These are phyloP conservation scores for Mycena galopus DNA, from an alignment of 768 basidiomycete species.

Conservation along the genomic window DNA sequence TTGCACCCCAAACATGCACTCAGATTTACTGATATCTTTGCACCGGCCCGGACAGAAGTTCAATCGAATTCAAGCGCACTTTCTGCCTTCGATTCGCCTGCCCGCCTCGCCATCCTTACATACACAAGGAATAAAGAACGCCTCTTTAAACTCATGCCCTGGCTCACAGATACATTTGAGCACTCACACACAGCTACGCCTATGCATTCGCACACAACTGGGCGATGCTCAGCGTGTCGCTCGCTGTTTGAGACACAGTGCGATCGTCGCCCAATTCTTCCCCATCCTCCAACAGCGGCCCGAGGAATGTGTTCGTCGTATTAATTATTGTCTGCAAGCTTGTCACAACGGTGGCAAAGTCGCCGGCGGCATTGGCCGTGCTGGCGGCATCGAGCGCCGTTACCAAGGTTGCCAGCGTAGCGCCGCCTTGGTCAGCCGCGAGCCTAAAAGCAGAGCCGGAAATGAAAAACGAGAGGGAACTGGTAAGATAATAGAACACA, in stretches of 20 bases:
- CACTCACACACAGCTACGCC: too few relatives aligned
- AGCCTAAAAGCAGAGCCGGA: background rate
- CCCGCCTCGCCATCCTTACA: too few relatives aligned
- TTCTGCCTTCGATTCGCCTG: too few relatives aligned
- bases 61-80: too few relatives aligned
- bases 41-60: too few relatives aligned
- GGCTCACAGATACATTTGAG: too few relatives aligned
- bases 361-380: conserved; percentile 7
- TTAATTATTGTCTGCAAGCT: background rate
- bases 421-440: background rate
- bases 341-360: conserved; percentile 1
- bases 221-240: background rate
- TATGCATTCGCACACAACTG: background rate
- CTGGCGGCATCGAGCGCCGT: background rate
- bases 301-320: background rate
- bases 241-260: background rate
- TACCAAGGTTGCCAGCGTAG: background rate
- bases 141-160: too few relatives aligned
- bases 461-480: too few relatives aligned
- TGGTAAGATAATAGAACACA: background rate
- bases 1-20: too few relatives aligned
- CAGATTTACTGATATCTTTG: too few relatives aligned
- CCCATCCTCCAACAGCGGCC: background rate
- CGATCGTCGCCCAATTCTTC: background rate
- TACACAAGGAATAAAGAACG: too few relatives aligned